Base-by-base conservation (phyloP, 768 basidiomycete species). In the Naematelia aurantialba region DNA sequence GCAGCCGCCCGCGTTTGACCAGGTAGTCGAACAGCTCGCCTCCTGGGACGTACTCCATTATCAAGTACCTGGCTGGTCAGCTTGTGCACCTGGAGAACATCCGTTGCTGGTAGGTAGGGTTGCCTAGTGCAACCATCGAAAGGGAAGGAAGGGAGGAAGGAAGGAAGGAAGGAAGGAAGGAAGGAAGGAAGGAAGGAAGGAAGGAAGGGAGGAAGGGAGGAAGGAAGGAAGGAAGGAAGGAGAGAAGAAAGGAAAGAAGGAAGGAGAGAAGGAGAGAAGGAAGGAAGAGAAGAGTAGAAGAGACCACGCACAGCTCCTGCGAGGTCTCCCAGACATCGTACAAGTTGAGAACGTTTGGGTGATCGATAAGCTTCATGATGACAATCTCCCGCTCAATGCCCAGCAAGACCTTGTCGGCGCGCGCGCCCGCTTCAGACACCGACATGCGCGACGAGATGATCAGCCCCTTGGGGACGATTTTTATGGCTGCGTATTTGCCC, bases 291-390 rank as follows among this genome's bases (percentile, higher is more conserved):
- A 5, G 4, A 22, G 24, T 8, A n/a, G 26, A 52, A n/a, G 2
- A 8, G 17, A 17, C 1, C 2, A 76, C 79, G 76, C 85, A 96
- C 65, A 94, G 83, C 59, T 93, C 86, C 29, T 84, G 83, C 3
- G 87, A 87, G 0, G 91, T 92, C 78, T 98, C 92, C 91, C 90
- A 97, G 62, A 98, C 92, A 73, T 98, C 93, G 79, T 91, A 93
- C 26, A 98, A 83, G 58, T 85, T 87, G 84, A 96, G 85, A 64
- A 98, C 85, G 76, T 94, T 92, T 1, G 92, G 92, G 73, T 98
- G 91, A 63, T 93, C 87, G 66, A 96, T 87, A 62, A 96, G 85
- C 77, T 96, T 98, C 92, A 98, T 93, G 71, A 96, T 87, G 60
- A 93, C 90, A 52, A 96, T 94, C 78, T 98, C 93, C 61, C 91